Evolutionary conservation across 352 stramenopile species (phyloP), one percentile per base, ranked within the genome.

Genomic region (Phytophthora nicotianae): DNA sequence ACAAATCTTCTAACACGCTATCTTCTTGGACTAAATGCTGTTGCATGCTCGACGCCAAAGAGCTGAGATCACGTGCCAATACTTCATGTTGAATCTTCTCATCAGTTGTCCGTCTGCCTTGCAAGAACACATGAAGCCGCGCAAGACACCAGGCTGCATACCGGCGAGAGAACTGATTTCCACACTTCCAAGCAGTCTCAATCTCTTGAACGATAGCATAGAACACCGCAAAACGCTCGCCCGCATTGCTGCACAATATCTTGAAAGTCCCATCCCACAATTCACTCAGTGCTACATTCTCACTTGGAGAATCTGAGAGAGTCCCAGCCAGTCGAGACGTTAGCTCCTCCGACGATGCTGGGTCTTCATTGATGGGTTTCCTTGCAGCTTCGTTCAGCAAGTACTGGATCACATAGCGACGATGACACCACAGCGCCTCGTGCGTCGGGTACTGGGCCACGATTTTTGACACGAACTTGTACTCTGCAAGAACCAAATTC

Each of bases 371-470:
- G 8, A 21, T 20, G 32, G 20, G 21, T 0, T 42, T 26, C 24
- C 17, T 23, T 7, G 8, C 3, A 21, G 58, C 19, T 14, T 71
- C 29, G 17, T 59, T 45, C 11, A 90, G 32, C 21, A 88, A 42
- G n/a, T 62, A 27, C 32, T 90, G 72, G 21, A 90, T 42, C 13
- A 93, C 58, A 21, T 83, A 91, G 26, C 86, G 83, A 32, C 86
- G 83, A 60, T 95, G 81, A 49, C 84, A 95, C 83, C 86, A 95
- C 0, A 93, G 70, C 27, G 83, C 78, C 50, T 95, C 86, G 48
- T 90, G 76, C 0, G 59, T 64, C 4, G 73, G 63, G 46, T 88
- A 92, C 23, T 54, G 9, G 9, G 64, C 47, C 62, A 91, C 70
- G 46, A 91, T 65, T 9, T 67, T 49, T 1, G 81, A 88, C 3